Conservation (phyloP, 116 monocot species). For the Cymodocea nodosa region DNA sequence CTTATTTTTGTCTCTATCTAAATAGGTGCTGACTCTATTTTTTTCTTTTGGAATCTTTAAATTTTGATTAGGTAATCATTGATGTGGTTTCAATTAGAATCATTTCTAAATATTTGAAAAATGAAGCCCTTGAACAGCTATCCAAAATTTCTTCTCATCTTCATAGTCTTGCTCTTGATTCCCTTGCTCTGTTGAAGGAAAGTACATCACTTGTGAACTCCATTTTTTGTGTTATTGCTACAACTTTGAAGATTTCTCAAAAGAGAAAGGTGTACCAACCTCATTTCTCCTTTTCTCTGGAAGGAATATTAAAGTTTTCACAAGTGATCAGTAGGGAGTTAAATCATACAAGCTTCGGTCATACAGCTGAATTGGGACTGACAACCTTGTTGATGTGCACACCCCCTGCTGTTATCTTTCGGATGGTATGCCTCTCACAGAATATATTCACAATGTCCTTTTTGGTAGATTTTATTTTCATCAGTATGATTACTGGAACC, state of each 20-base stretch:
- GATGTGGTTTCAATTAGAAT: conserved; percentile 31
- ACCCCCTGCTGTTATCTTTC: conserved; percentile 35
- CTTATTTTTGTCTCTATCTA: background rate
- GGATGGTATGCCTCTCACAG: conserved; percentile 25
- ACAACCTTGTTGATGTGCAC: conserved; percentile 43
- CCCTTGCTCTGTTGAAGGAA: conserved; percentile 27
- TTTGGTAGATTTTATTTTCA: background rate
- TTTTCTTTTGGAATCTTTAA: background rate
- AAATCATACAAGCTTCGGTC: conserved; percentile 3
- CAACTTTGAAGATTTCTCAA: conserved; percentile 54
- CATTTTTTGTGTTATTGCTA: conserved; percentile 40
- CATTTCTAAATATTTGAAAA: conserved; percentile 56
- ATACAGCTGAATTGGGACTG: conserved; percentile 28
- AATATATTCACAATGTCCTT: background rate
- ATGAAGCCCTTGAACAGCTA: conserved; percentile 59
- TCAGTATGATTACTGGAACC: background rate
- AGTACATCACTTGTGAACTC: conserved; percentile 32
- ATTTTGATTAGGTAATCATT: conserved; percentile 41
- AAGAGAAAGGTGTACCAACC: conserved; percentile 51
- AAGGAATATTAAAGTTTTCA: conserved; percentile 35
- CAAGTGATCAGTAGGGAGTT: conserved; percentile 24
- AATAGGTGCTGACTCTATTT: background rate
- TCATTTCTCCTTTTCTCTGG: conserved; percentile 60
- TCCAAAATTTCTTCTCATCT: conserved; percentile 50
- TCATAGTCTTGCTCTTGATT: conserved; percentile 17